Evolutionary conservation across 495 filamentous ascomycete genomes (phyloP).

Genomic region (Chaetomium tenue): DNA sequence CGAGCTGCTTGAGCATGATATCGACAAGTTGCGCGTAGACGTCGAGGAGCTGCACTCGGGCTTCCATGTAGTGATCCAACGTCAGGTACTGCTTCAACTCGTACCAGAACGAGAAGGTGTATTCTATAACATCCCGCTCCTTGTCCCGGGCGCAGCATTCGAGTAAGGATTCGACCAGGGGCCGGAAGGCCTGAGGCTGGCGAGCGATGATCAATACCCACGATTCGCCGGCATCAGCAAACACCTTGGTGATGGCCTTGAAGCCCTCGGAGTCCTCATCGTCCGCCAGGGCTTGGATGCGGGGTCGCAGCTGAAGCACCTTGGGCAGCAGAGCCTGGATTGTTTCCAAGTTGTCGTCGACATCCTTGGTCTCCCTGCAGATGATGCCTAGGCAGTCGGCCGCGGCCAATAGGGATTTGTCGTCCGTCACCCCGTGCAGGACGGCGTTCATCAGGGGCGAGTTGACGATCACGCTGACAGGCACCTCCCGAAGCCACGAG

Average conservation of each 20-base stretch:
- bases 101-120: conserved; percentile 97
- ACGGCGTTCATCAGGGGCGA: conserved; percentile 82
- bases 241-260: conserved; percentile 83
- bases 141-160: conserved; percentile 86
- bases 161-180: conserved; percentile 83
- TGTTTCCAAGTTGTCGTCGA: conserved; percentile 76
- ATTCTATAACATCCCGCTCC: conserved; percentile 82
- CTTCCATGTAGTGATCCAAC: conserved; percentile 81
- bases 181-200: conserved; percentile 73
- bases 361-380: conserved; percentile 87
- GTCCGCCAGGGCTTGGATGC: conserved; percentile 70
- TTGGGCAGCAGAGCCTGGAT: conserved; percentile 86
- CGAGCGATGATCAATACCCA: conserved; percentile 91
- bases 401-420: conserved; percentile 79
- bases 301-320: conserved; percentile 72
- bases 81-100: conserved; percentile 96
- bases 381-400: conserved; percentile 91
- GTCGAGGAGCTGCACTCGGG: conserved; percentile 69
- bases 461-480: conserved; percentile 75
- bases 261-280: conserved; percentile 83
- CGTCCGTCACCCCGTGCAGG: conserved; percentile 69
- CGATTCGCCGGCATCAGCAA: conserved; percentile 89
- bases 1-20: conserved; percentile 86
- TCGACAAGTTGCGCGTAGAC: conserved; percentile 86
- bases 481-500: conserved; percentile 92